Percentiles rank a stretch among this genome's conserved stretches.
These are phyloP conservation scores for Chionographis japonica DNA, from an alignment of 106 monocot species.

Conservation along the genomic window DNA sequence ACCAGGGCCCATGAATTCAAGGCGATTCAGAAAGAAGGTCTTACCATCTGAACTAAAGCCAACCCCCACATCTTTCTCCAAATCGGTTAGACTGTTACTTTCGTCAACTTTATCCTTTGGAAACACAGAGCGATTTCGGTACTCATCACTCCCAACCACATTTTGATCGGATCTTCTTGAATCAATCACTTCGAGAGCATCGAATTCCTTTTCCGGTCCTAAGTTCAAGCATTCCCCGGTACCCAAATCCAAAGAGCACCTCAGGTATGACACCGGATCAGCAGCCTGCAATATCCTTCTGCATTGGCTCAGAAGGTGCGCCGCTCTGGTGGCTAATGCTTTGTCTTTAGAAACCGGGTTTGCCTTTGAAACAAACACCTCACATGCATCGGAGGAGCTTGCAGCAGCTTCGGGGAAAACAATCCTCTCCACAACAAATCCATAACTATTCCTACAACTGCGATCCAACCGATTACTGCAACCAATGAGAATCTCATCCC, in stretches of 20 bases:
- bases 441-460: slow-evolving; percentile 10
- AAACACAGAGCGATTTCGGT: background rate
- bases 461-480: slow-evolving; percentile 6
- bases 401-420: slow-evolving; percentile 12
- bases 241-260: slow-evolving; percentile 10
- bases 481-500: slow-evolving; percentile 51
- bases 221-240: background rate
- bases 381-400: background rate
- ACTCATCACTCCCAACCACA: background rate
- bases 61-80: slow-evolving; percentile 1
- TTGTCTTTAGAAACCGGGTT: background rate
- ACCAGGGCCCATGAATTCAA: slow-evolving; percentile 25
- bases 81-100: background rate
- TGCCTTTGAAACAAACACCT: slow-evolving; percentile 3
- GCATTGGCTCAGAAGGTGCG: slow-evolving; percentile 33
- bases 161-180: background rate
- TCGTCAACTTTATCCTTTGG: background rate
- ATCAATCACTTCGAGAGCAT: background rate
- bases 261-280: slow-evolving; percentile 51
- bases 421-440: slow-evolving; percentile 59
- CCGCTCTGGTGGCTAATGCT: slow-evolving; percentile 18
- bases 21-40: slow-evolving; percentile 53
- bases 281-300: slow-evolving; percentile 29
- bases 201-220: background rate
- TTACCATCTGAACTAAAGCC: slow-evolving; percentile 48